These are phyloP conservation scores for Coccinonectria pachysandricola DNA, from an alignment of 2,329 filamentous ascomycete species.

Conservation along the genomic window DNA sequence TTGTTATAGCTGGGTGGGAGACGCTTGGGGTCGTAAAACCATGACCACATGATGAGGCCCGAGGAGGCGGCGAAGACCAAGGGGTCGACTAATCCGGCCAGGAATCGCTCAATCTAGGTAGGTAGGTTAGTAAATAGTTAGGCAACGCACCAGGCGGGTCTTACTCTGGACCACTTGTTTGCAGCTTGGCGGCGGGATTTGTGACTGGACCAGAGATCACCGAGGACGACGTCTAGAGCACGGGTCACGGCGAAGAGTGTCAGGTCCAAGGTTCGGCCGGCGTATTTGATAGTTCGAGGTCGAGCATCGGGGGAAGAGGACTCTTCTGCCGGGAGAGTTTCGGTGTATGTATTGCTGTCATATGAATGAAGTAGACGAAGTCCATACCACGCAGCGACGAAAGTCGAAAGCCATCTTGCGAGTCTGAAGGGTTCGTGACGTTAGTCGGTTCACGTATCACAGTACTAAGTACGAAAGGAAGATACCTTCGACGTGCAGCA, in stretches of 20 bases:
- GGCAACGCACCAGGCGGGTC: conserved; percentile 5
- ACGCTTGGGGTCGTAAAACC: conserved; percentile 65
- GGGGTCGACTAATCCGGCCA: conserved; percentile 45
- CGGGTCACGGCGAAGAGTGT: conserved; percentile 68
- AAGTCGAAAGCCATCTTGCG: conserved; percentile 47
- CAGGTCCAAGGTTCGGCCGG: conserved; percentile 69
- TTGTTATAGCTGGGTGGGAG: conserved; percentile 66
- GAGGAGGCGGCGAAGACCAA: conserved; percentile 61
- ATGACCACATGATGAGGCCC: conserved; percentile 78
- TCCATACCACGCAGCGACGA: conserved; percentile 48
- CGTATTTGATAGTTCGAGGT: conserved; percentile 26
- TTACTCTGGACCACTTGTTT: conserved; percentile 38
- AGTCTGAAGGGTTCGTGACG: conserved; percentile 34
- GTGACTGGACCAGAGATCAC: conserved; percentile 51
- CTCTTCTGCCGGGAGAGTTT: conserved; percentile 24
- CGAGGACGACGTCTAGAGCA: conserved; percentile 61
- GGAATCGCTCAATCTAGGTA: conserved; percentile 21
- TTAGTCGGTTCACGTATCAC: no score
- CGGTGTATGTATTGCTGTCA: conserved; percentile 32
- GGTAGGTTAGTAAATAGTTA: conserved; percentile 7
- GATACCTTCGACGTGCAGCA: conserved; percentile 19
- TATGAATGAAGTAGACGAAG: conserved; percentile 48
- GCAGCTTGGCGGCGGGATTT: conserved; percentile 33
- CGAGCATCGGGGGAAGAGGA: conserved; percentile 17
- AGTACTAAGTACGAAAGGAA: no score